Evolutionary conservation across 306 rosid genomes (phyloP), one percentile per base, ranked within the genome.

Genomic region (Quercus variabilis): DNA sequence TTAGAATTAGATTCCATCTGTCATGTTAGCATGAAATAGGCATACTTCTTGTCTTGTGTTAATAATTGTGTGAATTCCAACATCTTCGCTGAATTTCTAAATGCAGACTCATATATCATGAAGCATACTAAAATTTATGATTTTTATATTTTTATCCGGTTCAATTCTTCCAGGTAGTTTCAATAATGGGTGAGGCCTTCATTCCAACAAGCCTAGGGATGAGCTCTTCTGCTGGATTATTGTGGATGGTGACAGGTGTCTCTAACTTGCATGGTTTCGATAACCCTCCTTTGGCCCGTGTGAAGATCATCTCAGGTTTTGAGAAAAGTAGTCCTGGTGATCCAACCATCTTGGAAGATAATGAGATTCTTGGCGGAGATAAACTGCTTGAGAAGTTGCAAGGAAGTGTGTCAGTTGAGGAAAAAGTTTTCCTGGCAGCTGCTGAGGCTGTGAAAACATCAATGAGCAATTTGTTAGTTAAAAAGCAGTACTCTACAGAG

Each of bases 181-280:
- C 85, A 12, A 69, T 90, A 78, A 73, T 64, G n/a, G 94, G 84
- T 57, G 98, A 90, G 65, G 87, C 89, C 31, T 95, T 88, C 83
- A 83, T 93, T 71, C 98, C 99, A 10, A 95, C 99, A 28, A 83
- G 94, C 89, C 55, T 93, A 77, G 88, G 85, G 14, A 79, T 65
- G 73, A 75, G 84, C 86, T 62, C 76, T 19, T 69, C 89, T 56
- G 63, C 89, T 0, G 85, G 93, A 74, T 67, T 83, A 26, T 82
- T 95, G 84, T 93, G 99, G 99, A 89, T 93, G 91, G 87, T 95
- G 64, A 87, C 91, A 0, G 99, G 98, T 83, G 91, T 90, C 76
- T 93, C 98, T 70, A 83, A 79, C 80, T 78, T 91, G 76, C 92
- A 76, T 69, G 92, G 85, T 79, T 74, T 69, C 56, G 78, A 79